Conservation (phyloP, 2,329 filamentous ascomycete species). For the Talaromyces sp. region DNA sequence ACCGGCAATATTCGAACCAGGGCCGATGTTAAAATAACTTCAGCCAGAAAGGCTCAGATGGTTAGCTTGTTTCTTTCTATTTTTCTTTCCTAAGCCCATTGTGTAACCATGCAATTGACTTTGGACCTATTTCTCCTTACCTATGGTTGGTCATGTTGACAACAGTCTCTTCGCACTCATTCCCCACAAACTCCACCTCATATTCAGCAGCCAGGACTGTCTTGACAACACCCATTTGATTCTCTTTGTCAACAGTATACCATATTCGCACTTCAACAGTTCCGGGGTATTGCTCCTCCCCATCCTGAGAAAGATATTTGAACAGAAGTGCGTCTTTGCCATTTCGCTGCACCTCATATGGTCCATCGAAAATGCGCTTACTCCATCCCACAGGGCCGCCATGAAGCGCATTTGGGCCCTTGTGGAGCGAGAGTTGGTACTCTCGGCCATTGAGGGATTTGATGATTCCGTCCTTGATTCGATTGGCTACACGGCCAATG, state of each 20-base stretch:
- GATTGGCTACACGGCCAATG: constrained; percentile 82
- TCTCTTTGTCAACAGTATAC: constrained; percentile 75
- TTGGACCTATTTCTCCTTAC: too few species aligned
- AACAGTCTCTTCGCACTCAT: constrained; percentile 80
- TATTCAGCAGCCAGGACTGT: constrained; percentile 84
- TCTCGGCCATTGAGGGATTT: constrained; percentile 69
- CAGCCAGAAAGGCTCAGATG: constrained; percentile 45
- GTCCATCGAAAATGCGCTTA: constrained; percentile 46
- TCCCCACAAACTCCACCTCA: constrained; percentile 77
- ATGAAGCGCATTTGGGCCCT: constrained; percentile 75
- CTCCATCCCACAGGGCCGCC: constrained; percentile 71
- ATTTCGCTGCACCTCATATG: constrained; percentile 57
- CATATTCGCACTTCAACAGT: constrained; percentile 75
- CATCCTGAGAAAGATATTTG: constrained; percentile 69
- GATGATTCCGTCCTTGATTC: constrained; percentile 73
- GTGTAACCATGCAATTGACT: too few species aligned
- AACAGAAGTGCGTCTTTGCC: constrained; percentile 70
- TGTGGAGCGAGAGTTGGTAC: constrained; percentile 74
- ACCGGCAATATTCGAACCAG: constrained; percentile 61
- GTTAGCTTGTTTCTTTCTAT: too few species aligned
- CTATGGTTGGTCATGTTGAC: constrained; percentile 97
- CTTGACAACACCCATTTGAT: too few species aligned
- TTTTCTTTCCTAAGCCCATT: too few species aligned
- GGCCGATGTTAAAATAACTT: constrained; percentile 71
- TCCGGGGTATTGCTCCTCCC: constrained; percentile 88